phyloP scores from a whole-genome alignment of 2,329 filamentous ascomycete genomes.

The Fusarium pseudograminearum region DNA sequence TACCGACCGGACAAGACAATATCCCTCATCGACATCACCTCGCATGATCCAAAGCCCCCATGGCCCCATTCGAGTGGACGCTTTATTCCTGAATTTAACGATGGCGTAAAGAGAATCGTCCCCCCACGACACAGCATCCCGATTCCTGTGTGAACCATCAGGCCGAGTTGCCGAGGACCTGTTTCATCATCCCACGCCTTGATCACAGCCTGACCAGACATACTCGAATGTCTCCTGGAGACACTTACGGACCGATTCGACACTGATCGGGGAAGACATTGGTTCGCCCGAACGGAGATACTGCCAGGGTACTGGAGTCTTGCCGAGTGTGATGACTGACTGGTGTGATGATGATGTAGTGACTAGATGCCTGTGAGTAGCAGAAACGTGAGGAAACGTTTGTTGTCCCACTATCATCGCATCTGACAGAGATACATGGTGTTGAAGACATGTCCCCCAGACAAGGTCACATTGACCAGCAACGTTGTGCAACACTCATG shows the following conservation, averaged over 20 bases:
- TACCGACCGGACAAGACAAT: not conserved
- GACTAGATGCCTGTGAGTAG: constrained; percentile 4
- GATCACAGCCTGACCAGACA: constrained; percentile 1
- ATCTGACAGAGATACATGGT: not conserved
- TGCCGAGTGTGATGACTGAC: constrained; percentile 21
- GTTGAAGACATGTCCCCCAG: constrained; percentile 5
- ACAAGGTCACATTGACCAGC: not conserved
- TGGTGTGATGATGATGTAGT: constrained; percentile 29
- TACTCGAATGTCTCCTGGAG: not conserved
- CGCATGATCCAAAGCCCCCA: constrained; percentile 20
- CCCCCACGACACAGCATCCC: constrained; percentile 34
- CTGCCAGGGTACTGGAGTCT: constrained; percentile 8
- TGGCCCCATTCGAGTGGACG: constrained; percentile 38
- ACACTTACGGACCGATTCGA: constrained; percentile 2
- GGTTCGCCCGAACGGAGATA: not conserved
- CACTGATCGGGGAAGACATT: not conserved
- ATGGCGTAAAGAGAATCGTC: constrained; percentile 24
- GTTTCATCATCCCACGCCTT: constrained; percentile 34
- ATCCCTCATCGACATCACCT: constrained; percentile 31
- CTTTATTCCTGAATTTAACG: constrained; percentile 21
- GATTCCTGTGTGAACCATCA: constrained; percentile 15
- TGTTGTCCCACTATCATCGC: not conserved
- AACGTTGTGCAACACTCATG: not conserved
- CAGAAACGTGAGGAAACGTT: constrained; percentile 7
- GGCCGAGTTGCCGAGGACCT: constrained; percentile 18